phyloP scores from a whole-genome alignment of 1,139 yeast genomes.

The Pichia sp. region DNA sequence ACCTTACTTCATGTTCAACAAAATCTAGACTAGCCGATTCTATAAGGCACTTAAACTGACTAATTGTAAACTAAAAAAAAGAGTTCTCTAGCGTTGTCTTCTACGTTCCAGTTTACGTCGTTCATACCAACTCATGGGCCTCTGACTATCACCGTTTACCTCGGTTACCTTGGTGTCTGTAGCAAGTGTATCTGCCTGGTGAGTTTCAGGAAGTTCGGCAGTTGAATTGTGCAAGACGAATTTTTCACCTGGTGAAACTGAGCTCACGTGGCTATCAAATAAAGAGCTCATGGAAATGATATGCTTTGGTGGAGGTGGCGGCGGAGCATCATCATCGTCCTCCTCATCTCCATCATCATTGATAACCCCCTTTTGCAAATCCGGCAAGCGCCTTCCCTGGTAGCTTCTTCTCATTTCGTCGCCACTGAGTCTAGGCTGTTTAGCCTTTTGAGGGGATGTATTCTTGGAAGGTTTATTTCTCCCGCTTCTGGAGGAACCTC shows the following conservation, averaged over 20 bases:
- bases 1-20: background rate
- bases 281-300: slow-evolving; percentile 19
- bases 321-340: slow-evolving; percentile 20
- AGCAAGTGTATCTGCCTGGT: too few species aligned
- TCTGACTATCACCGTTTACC: background rate
- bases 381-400: slow-evolving; percentile 22
- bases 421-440: background rate
- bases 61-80: background rate
- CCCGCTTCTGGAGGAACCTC: slow-evolving; percentile 16
- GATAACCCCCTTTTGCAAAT: background rate
- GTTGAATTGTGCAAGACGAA: background rate
- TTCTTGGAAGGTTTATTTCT: background rate
- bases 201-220: background rate
- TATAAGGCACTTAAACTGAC: background rate
- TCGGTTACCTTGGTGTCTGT: background rate
- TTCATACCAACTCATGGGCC: slow-evolving; percentile 18
- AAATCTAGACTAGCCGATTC: background rate
- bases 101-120: slow-evolving; percentile 16
- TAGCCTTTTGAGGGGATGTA: background rate
- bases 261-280: slow-evolving; percentile 12
- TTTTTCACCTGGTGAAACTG: background rate
- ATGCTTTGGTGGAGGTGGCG: slow-evolving; percentile 31
- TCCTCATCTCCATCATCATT: slow-evolving; percentile 6
- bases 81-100: background rate
- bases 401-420: slow-evolving; percentile 23